phyloP scores from a whole-genome alignment of 805 yeast species.

The Saturnispora diversa region DNA sequence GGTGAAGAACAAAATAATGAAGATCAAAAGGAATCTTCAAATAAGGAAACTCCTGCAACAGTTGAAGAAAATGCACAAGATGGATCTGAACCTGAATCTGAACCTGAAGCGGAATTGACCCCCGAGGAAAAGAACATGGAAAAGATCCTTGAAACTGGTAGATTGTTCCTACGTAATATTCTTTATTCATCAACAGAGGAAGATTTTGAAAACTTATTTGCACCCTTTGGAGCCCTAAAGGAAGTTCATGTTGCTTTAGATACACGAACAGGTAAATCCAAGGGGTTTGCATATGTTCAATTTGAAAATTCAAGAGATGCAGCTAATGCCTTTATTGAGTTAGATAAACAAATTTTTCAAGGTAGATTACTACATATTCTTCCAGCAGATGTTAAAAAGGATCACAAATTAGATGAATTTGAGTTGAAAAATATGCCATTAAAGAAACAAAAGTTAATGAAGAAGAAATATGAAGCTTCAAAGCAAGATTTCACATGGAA shows the following conservation, averaged over 20 bases:
- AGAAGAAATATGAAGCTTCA: slow-evolving; percentile 75
- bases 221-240: slow-evolving; percentile 60
- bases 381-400: slow-evolving; percentile 77
- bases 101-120: slow-evolving; percentile 17
- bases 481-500: slow-evolving; percentile 92
- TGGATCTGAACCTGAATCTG: slow-evolving; percentile 3
- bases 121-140: slow-evolving; percentile 42
- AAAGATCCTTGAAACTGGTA: slow-evolving; percentile 59
- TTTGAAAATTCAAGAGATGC: slow-evolving; percentile 68
- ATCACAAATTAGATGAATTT: slow-evolving; percentile 80
- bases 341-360: slow-evolving; percentile 88
- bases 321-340: slow-evolving; percentile 55
- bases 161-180: slow-evolving; percentile 83
- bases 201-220: slow-evolving; percentile 62
- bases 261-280: slow-evolving; percentile 80
- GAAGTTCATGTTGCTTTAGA: slow-evolving; percentile 93
- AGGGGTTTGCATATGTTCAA: slow-evolving; percentile 85
- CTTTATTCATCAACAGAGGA: slow-evolving; percentile 70
- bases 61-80: slow-evolving; percentile 1
- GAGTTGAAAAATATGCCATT: slow-evolving; percentile 85
- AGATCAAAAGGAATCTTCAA: background rate
- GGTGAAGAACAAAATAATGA: slow-evolving; percentile 9
- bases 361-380: slow-evolving; percentile 87
- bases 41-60: background rate
- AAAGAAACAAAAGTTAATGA: slow-evolving; percentile 82